Conservation (phyloP, 352 stramenopile genomes). For the Saprolegnia diclina region DNA sequence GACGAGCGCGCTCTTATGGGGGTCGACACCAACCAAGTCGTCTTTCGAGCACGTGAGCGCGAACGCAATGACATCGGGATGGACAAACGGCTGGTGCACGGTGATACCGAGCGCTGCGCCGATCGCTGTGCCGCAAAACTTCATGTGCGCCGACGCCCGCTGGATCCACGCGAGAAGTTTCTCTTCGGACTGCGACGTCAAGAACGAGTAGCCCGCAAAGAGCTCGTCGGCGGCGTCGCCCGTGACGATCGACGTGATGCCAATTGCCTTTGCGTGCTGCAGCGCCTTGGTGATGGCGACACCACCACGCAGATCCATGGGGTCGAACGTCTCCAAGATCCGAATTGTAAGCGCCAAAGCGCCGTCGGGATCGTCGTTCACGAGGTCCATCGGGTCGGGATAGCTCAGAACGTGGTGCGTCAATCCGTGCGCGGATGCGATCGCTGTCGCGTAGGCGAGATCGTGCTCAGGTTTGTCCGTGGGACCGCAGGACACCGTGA, state of each 20-base stretch:
- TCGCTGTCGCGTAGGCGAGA: conserved; percentile 38
- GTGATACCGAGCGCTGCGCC: conserved; percentile 54
- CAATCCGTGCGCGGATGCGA: conserved; percentile 38
- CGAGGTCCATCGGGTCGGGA: conserved; percentile 46
- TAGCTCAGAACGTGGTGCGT: conserved; percentile 56
- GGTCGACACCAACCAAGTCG: conserved; percentile 54
- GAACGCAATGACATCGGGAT: conserved; percentile 68
- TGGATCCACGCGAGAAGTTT: conserved; percentile 59
- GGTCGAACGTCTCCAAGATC: conserved; percentile 62
- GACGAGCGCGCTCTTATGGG: conserved; percentile 27
- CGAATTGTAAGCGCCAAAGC: conserved; percentile 30
- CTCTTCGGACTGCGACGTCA: conserved; percentile 49
- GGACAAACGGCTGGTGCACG: conserved; percentile 68
- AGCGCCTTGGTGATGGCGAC: conserved; percentile 77
- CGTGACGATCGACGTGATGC: conserved; percentile 63
- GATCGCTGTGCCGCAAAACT: conserved; percentile 70
- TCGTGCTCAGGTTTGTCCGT: conserved; percentile 34
- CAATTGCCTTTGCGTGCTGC: conserved; percentile 40
- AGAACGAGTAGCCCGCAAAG: conserved; percentile 85
- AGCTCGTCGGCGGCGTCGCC: conserved; percentile 84
- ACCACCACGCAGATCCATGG: conserved; percentile 83
- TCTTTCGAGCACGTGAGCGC: conserved; percentile 46
- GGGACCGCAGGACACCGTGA: conserved; percentile 40
- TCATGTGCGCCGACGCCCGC: conserved; percentile 49
- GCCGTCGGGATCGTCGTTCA: conserved; percentile 36